phyloP scores from a whole-genome alignment of 257 asterid genomes.

The Fraxinus americana region DNA sequence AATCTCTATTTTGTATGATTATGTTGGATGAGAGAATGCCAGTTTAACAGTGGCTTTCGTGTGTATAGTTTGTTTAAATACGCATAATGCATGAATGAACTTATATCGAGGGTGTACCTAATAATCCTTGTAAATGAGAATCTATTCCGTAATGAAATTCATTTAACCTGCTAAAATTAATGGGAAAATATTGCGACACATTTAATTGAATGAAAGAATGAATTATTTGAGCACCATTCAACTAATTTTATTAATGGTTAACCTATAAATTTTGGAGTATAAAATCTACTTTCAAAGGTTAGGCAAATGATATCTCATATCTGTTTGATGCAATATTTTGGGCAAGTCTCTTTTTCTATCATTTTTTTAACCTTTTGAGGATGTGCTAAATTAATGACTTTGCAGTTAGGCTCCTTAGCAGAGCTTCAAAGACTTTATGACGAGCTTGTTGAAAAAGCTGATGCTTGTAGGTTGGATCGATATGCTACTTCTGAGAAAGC shows the following conservation, averaged over 20 bases:
- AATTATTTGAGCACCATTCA: constrained; percentile 1
- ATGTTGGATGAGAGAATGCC: background rate
- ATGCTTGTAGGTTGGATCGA: constrained; percentile 46
- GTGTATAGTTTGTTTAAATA: constrained; percentile 11
- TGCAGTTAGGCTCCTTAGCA: constrained; percentile 51
- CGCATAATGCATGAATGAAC: background rate
- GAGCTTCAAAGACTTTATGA: constrained; percentile 56
- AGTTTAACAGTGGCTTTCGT: background rate
- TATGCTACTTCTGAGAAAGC: constrained; percentile 44
- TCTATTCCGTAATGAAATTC: background rate
- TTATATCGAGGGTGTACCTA: constrained; percentile 4
- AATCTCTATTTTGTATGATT: background rate
- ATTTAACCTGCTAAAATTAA: constrained; percentile 1
- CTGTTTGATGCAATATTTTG: constrained; percentile 20
- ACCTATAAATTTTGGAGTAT: background rate
- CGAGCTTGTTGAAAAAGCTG: constrained; percentile 43
- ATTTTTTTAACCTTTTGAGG: constrained; percentile 23
- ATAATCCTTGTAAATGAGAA: constrained; percentile 3
- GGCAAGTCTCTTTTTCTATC: background rate
- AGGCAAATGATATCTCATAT: background rate
- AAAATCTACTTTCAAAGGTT: constrained; percentile 3
- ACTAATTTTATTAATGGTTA: constrained; percentile 15
- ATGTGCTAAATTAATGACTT: constrained; percentile 17
- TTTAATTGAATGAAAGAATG: constrained; percentile 1
- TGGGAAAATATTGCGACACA: background rate